Percentiles rank a stretch among this genome's conserved stretches.
These are phyloP conservation scores for Malus hybrid DNA, from an alignment of 331 rosid genomes.

Conservation along the genomic window DNA sequence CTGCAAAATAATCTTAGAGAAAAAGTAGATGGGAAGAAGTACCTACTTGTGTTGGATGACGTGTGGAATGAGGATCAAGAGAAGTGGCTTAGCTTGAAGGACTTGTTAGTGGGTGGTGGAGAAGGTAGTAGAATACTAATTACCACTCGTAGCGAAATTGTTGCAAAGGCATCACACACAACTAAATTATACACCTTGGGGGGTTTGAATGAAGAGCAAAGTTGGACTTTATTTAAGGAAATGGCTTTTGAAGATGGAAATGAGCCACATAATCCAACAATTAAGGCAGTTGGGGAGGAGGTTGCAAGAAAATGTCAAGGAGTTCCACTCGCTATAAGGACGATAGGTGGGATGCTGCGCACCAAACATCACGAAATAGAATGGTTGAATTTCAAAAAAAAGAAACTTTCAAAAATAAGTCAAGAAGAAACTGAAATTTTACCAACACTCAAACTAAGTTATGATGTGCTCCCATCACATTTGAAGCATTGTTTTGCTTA, in stretches of 20 bases:
- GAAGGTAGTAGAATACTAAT: constrained; percentile 3
- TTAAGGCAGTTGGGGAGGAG: neutral
- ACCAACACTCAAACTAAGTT: constrained; percentile 13
- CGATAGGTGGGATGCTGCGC: neutral
- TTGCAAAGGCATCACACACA: neutral
- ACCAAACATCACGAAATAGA: fast-evolving
- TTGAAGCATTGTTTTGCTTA: constrained; percentile 33
- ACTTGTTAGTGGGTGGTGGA: neutral
- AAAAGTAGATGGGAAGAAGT: neutral
- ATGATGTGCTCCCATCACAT: constrained; percentile 13
- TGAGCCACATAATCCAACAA: neutral
- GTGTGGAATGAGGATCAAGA: neutral
- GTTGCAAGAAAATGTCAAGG: neutral
- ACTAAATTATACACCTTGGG: neutral
- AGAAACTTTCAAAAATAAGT: neutral
- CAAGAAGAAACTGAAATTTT: neutral
- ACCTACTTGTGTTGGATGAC: constrained; percentile 20
- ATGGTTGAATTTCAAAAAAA: neutral
- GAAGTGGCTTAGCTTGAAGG: neutral
- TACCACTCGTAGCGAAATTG: neutral
- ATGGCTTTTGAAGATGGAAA: neutral
- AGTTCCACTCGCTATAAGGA: neutral
- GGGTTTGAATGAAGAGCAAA: neutral
- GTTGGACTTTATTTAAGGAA: constrained; percentile 1
- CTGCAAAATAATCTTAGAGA: neutral